phyloP scores from a whole-genome alignment of 371 early-diverging fungal genomes.

The Mucor plumbeus region DNA sequence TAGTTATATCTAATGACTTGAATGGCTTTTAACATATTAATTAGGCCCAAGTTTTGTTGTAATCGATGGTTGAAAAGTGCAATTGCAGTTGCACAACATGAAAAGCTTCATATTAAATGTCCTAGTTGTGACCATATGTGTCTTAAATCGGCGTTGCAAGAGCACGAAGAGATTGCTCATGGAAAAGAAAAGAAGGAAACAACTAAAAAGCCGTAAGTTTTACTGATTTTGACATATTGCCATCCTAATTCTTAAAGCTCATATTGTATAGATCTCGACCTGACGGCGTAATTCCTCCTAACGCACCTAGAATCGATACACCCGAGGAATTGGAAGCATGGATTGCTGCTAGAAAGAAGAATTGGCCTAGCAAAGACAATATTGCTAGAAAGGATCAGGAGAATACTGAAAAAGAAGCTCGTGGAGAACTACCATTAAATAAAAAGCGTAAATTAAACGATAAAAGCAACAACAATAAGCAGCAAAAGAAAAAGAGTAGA shows the following conservation, averaged over 20 bases:
- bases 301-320: conserved; percentile 55
- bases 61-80: conserved; percentile 31
- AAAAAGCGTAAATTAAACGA: conserved; percentile 6
- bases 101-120: conserved; percentile 43
- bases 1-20: background rate
- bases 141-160: conserved; percentile 29
- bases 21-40: background rate
- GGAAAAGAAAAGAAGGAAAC: conserved; percentile 29
- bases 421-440: conserved; percentile 33
- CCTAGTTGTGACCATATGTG: conserved; percentile 37
- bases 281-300: conserved; percentile 48
- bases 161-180: conserved; percentile 39
- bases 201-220: conserved; percentile 34
- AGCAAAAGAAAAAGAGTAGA: conserved; percentile 3
- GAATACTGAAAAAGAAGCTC: conserved; percentile 31
- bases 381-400: conserved; percentile 54
- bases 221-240: background rate
- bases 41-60: conserved; percentile 37
- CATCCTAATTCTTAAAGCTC: background rate
- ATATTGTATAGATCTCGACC: conserved; percentile 26
- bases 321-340: conserved; percentile 71
- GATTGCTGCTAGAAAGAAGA: conserved; percentile 71
- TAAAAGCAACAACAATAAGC: conserved; percentile 15
- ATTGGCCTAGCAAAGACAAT: conserved; percentile 69
- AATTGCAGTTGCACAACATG: conserved; percentile 38